Evolutionary conservation across 2,329 filamentous ascomycete genomes (phyloP).

Genomic region (Pseudogymnoascus sp.): DNA sequence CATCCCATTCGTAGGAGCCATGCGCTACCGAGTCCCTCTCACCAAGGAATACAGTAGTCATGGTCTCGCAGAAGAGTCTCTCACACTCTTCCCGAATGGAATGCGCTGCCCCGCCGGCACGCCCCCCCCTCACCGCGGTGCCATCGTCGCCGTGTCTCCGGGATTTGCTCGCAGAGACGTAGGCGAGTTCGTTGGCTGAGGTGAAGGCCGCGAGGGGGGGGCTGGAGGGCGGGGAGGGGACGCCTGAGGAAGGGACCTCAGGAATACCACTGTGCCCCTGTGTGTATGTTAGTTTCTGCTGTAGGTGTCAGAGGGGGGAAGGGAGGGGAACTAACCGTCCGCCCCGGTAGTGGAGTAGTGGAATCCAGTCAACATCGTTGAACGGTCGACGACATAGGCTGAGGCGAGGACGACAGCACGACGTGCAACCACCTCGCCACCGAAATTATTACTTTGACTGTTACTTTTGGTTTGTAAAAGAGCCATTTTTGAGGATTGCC

Average conservation of each 20-base stretch:
- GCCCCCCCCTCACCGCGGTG: slow-evolving; percentile 29
- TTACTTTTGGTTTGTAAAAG: slow-evolving; percentile 26
- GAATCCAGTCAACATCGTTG: slow-evolving; percentile 68
- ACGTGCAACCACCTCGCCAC: slow-evolving; percentile 47
- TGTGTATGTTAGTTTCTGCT: slow-evolving; percentile 16
- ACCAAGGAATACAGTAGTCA: slow-evolving; percentile 91
- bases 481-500: slow-evolving; percentile 27
- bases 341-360: slow-evolving; percentile 94
- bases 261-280: slow-evolving; percentile 87
- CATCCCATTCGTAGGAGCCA: slow-evolving; percentile 84
- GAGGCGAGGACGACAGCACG: slow-evolving; percentile 76
- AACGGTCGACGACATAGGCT: slow-evolving; percentile 77
- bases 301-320: slow-evolving; percentile 4
- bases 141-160: slow-evolving; percentile 27
- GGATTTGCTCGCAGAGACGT: slow-evolving; percentile 47
- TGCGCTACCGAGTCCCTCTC: slow-evolving; percentile 70
- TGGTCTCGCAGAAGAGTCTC: slow-evolving; percentile 98
- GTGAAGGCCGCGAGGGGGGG: slow-evolving; percentile 76
- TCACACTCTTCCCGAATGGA: slow-evolving; percentile 99
- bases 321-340: slow-evolving; percentile 49
- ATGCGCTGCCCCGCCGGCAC: slow-evolving; percentile 86
- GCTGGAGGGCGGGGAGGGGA: slow-evolving; percentile 78
- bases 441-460: slow-evolving; percentile 67
- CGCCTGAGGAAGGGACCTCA: slow-evolving; percentile 80
- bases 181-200: slow-evolving; percentile 58